Evolutionary conservation across 768 basidiomycete species (phyloP), one percentile per base, ranked within the genome.

Genomic region (Tylopilus sp.): DNA sequence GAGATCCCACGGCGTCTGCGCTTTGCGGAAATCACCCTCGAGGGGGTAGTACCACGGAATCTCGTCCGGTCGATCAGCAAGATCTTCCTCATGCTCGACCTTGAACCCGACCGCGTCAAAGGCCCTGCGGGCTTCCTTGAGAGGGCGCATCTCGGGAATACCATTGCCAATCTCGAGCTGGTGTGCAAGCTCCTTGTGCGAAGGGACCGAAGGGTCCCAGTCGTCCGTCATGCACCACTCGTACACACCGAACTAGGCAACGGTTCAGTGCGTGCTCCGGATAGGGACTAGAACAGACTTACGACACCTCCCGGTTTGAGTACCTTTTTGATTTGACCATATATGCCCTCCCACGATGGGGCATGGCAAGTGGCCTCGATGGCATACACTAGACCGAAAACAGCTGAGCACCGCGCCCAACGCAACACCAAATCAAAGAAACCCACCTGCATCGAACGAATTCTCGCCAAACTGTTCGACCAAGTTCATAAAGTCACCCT

Each of bases 181-280:
- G 73, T 98, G 94, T 12, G 91, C 91, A 51, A 98, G 83, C 40
- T 79, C 79, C 73, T 94, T 95, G 79, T 98, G 95, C 48, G 79
- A 71, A 17, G 93, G 88, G 65, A 78, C 88, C 41, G 87, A 79
- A 35, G 89, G 80, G 71, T 98, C 88, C 91, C 95, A 95, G 3
- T 71, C 67, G 69, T 98, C 94, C 18, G 97, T 98, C 97, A 99
- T 98, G 71, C 85, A 86, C 95, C 95, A 99, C 69, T 98, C 97
- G 71, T 98, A 99, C 33, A 98, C 89, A 64, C 95, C 95, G 70
- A 97, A 97, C 89, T 95, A 55, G 1, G 36, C 45, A 35, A 40
- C 28, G 42, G 5, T 23, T 53, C 3, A 53, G 58, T 55, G 2
- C 43, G n/a, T 30, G 41, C 4, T 43, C 5, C 5, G 4, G 6